Percentiles rank a stretch among this genome's conserved stretches.
These are phyloP conservation scores for Pythium folliculosum DNA, from an alignment of 352 stramenopile genomes.

Conservation along the genomic window DNA sequence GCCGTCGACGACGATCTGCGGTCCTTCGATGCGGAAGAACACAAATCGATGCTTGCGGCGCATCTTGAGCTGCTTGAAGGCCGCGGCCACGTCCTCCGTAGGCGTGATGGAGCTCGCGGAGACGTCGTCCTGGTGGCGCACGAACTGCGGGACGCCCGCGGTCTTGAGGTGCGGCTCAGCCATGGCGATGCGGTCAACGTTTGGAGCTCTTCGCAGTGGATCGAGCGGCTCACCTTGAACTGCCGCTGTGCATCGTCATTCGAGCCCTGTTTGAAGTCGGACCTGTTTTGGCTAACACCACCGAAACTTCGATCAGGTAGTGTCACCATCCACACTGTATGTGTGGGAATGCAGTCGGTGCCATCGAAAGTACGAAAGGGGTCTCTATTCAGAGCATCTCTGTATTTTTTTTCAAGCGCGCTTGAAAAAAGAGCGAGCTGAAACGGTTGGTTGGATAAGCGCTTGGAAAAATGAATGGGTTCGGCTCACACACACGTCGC, in stretches of 20 bases:
- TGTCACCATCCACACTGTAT: conserved; percentile 1
- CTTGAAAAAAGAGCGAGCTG: too few species aligned
- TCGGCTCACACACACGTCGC: too few species aligned
- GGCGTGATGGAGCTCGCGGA: conserved; percentile 71
- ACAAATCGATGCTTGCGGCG: conserved; percentile 84
- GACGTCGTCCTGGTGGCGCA: conserved; percentile 76
- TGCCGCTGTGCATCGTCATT: neutral
- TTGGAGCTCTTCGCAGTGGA: neutral
- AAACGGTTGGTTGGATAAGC: neutral
- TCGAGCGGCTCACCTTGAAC: neutral
- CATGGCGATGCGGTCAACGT: conserved; percentile 32
- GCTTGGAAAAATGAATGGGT: too few species aligned
- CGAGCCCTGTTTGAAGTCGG: neutral
- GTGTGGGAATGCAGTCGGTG: neutral
- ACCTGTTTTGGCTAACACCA: neutral
- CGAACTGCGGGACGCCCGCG: conserved; percentile 71
- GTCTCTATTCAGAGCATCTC: neutral
- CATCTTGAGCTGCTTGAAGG: conserved; percentile 91
- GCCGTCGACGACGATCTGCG: conserved; percentile 64
- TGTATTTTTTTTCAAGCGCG: neutral
- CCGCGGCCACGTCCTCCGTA: conserved; percentile 49
- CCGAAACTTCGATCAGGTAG: neutral
- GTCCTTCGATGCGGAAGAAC: conserved; percentile 80
- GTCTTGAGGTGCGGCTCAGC: conserved; percentile 87
- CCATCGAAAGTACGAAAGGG: too few species aligned